Evolutionary conservation across 306 rosid species (phyloP), one percentile per base, ranked within the genome.

Genomic region (Trichosanthes cucumerina): DNA sequence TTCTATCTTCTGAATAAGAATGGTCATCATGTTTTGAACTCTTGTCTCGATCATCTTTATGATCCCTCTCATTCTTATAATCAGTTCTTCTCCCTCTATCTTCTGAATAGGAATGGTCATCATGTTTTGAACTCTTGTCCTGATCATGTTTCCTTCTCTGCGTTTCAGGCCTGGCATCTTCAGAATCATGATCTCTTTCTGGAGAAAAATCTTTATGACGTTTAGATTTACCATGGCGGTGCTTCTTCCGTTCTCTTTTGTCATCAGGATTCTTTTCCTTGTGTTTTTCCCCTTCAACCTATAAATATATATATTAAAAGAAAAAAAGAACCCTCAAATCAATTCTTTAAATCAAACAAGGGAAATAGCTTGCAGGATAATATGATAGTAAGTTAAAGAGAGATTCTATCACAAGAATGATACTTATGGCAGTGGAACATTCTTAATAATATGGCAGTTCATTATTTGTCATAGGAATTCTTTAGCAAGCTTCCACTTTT

Each of bases 161-260:
- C 78, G 82, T 79, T 23, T 86, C 89, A 26, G 79, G 71, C 31
- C 52, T 77, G 41, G 77, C 88, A 85, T 86, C 85, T 83, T 90
- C 91, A 54, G 90, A 89, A 80, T 89, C 88, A 0, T 85, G 86
- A 24, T 73, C 81, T 2, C 76, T 76, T 70, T 77, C 76, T 3
- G 89, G 64, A 23, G 90, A 77, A 78, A 80, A 83, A 69, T 77
- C 80, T 43, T 79, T 85, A 38, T 69, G 68, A 80, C 81, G 83
- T 83, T 91, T 89, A 36, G 88, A 90, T 77, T 84, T 86, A 76
- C 89, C 84, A 68, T 86, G 88, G 46, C 10, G 89, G 73, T 86
- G 92, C 86, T 92, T 92, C 88, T 82, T 91, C 70, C 53, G 81
- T 68, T 88, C 91, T 83, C 82, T 91, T 78, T 88, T 89, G 39